Percentiles rank a stretch among this genome's conserved stretches.
Conservation (phyloP, 495 filamentous ascomycete species). For the Hyaloscypha hepaticicola region DNA sequence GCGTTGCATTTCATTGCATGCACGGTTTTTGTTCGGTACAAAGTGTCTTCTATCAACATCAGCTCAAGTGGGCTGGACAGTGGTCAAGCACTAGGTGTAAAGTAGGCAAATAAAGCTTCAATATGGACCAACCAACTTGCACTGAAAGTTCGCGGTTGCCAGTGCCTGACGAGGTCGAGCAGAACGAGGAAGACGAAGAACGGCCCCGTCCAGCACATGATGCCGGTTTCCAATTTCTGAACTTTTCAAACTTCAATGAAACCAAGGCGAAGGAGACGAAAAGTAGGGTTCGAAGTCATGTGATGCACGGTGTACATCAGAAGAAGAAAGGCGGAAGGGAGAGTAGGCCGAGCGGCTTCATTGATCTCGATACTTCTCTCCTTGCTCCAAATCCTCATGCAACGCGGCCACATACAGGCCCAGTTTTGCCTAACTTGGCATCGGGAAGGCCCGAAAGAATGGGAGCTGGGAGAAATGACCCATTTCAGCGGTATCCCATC, state of each 20-base stretch:
- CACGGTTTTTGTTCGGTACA: too few species aligned
- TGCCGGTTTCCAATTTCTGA: constrained; percentile 9
- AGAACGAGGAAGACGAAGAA: neutral
- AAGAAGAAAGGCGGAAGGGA: neutral
- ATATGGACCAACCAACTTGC: neutral
- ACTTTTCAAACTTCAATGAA: constrained; percentile 16
- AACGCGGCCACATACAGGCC: neutral
- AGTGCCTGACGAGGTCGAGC: neutral
- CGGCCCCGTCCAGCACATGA: neutral
- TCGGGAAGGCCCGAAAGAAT: neutral
- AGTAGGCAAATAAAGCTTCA: neutral
- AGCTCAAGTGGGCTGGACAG: neutral
- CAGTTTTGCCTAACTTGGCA: neutral
- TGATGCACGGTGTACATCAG: constrained; percentile 16
- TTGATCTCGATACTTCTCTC: constrained; percentile 15
- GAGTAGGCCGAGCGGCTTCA: neutral
- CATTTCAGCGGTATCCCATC: constrained; percentile 17
- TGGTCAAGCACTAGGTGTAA: too few species aligned
- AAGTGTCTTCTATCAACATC: too few species aligned
- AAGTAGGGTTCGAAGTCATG: constrained; percentile 21
- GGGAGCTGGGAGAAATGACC: constrained; percentile 11
- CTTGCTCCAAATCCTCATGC: neutral
- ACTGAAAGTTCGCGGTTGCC: neutral
- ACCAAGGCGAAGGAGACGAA: constrained; percentile 14
- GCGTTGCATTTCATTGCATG: too few species aligned